phyloP scores from a whole-genome alignment of 805 yeast species.

The Sungouiella thailandica region DNA sequence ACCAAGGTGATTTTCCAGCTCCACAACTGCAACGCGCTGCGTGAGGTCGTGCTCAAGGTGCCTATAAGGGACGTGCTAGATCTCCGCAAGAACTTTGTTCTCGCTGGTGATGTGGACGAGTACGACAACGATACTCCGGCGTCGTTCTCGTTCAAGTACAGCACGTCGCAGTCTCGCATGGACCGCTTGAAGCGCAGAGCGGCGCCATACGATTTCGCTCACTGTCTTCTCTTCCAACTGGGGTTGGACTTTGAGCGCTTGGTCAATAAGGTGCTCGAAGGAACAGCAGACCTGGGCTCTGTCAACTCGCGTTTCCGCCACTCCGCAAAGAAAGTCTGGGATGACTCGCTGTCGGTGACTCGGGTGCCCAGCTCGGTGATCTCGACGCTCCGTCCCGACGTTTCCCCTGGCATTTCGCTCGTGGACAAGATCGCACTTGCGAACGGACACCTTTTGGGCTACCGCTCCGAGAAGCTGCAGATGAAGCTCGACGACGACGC shows the following conservation, averaged over 20 bases:
- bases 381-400: conserved; percentile 13
- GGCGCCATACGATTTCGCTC: conserved; percentile 23
- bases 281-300: too few species aligned
- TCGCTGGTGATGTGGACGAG: conserved; percentile 24
- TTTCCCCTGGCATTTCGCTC: conserved; percentile 7
- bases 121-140: conserved; percentile 25
- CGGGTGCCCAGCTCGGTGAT: too few species aligned
- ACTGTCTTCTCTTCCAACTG: conserved; percentile 58
- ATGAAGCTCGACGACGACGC: background rate
- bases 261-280: too few species aligned
- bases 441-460: conserved; percentile 4
- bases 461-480: background rate
- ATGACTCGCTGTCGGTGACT: too few species aligned
- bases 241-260: conserved; percentile 36
- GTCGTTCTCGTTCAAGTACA: conserved; percentile 50
- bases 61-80: conserved; percentile 68
- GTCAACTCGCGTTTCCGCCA: too few species aligned
- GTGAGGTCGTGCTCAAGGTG: conserved; percentile 70
- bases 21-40: conserved; percentile 61
- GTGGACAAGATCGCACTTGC: conserved; percentile 11
- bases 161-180: conserved; percentile 15
- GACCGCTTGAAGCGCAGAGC: conserved; percentile 5
- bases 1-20: conserved; percentile 66
- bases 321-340: too few species aligned
- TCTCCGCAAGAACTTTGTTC: conserved; percentile 49